phyloP scores from a whole-genome alignment of 2,329 filamentous ascomycete species.

The Beauveria rudraprayagi region DNA sequence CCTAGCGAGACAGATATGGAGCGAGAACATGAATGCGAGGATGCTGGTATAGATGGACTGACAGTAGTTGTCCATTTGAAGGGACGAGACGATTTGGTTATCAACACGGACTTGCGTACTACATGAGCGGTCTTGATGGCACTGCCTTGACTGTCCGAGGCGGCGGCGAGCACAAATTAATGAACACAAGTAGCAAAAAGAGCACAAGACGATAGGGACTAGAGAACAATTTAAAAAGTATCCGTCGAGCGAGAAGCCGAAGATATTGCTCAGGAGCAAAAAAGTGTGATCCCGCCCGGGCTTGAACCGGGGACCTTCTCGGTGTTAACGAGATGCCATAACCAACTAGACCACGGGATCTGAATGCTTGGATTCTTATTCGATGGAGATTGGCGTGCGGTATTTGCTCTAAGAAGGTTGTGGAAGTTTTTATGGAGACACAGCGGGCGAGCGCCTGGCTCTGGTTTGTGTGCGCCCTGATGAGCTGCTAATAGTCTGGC shows the following conservation, averaged over 20 bases:
- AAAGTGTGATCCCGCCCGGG: conserved; percentile 12
- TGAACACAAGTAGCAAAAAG: background rate
- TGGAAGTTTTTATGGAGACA: background rate
- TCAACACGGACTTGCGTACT: conserved; percentile 38
- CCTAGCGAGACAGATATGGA: background rate
- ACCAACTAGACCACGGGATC: conserved; percentile 13
- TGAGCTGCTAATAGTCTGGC: background rate
- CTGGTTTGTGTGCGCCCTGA: background rate
- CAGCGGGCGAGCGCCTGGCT: background rate
- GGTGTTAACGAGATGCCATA: conserved; percentile 12
- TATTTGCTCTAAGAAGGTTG: background rate
- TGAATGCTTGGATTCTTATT: background rate
- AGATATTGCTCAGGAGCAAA: background rate
- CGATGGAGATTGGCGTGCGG: background rate
- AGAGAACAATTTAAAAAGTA: conserved; percentile 5
- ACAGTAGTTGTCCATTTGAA: conserved; percentile 44
- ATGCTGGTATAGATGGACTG: conserved; percentile 38
- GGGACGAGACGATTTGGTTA: conserved; percentile 42
- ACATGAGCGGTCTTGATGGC: background rate
- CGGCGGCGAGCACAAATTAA: background rate
- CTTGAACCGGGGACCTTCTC: conserved; percentile 13
- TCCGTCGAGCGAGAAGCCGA: background rate
- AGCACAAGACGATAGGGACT: background rate
- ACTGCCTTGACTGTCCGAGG: background rate
- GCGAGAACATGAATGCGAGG: conserved; percentile 21